Evolutionary conservation across 31 red algal genomes (phyloP).

Genomic region (Porphyra umbilicalis): DNA sequence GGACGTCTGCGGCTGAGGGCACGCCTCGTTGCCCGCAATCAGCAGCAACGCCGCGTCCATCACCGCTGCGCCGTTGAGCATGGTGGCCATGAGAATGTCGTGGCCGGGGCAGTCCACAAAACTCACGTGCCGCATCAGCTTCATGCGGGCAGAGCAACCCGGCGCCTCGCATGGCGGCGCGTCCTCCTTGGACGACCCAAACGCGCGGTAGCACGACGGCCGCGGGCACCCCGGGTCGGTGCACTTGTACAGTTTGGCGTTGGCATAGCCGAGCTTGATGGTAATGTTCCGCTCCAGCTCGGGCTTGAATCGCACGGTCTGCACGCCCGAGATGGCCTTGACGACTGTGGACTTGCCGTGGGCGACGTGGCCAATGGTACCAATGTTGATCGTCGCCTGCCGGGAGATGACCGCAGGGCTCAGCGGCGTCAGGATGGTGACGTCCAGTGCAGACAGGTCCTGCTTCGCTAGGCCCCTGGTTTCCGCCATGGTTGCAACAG

Average conservation of each 20-base stretch:
- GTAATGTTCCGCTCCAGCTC: conserved; percentile 99
- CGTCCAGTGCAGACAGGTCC: conserved; percentile 74
- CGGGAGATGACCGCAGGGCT: conserved; percentile 93
- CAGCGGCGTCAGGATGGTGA: conserved; percentile 71
- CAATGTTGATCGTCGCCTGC: conserved; percentile 98
- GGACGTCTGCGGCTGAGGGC: conserved; percentile 98
- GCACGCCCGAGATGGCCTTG: conserved; percentile 95
- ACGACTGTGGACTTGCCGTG: conserved; percentile 99
- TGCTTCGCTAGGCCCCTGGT: conserved; percentile 60
- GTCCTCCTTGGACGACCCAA: conserved; percentile 84
- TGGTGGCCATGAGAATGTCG: conserved; percentile 99
- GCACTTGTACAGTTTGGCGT: conserved; percentile 99
- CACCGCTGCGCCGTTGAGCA: conserved; percentile 98
- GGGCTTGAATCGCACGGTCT: conserved; percentile 98
- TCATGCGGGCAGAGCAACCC: conserved; percentile 62
- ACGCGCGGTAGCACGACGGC: conserved; percentile 92
- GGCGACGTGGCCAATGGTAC: conserved; percentile 98
- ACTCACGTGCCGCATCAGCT: conserved; percentile 77
- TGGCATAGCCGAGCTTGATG: conserved; percentile 99
- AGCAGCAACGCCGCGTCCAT: conserved; percentile 98
- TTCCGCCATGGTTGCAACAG: neutral
- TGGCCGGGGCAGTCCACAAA: conserved; percentile 99
- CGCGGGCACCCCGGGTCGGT: conserved; percentile 65
- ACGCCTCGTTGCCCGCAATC: conserved; percentile 96
- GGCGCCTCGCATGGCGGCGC: conserved; percentile 69